Evolutionary conservation across 495 filamentous ascomycete species (phyloP).

Genomic region (Penicillium steckii): DNA sequence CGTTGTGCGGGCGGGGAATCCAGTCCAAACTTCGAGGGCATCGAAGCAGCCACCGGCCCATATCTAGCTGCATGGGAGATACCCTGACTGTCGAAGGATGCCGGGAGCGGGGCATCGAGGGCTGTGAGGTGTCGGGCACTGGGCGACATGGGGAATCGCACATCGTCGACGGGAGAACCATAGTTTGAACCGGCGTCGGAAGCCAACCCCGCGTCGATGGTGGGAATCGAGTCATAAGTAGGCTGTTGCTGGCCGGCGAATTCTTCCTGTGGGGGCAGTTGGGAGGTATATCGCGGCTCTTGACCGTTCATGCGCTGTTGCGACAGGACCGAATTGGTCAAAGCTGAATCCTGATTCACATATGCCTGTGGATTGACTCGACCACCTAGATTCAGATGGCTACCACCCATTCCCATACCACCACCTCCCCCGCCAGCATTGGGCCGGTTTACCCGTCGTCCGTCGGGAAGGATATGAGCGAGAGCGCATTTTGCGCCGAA

Average conservation of each 20-base stretch:
- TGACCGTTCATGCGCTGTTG: slow-evolving; percentile 59
- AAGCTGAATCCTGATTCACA: slow-evolving; percentile 66
- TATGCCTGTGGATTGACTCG: slow-evolving; percentile 69
- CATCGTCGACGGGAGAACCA: slow-evolving; percentile 82
- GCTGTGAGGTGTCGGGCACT: slow-evolving; percentile 63
- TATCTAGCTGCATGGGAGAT: slow-evolving; percentile 87
- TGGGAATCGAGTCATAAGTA: slow-evolving; percentile 59
- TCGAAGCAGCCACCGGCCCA: slow-evolving; percentile 87
- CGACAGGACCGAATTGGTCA: slow-evolving; percentile 81
- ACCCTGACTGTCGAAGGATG: slow-evolving; percentile 95
- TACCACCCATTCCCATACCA: slow-evolving; percentile 39
- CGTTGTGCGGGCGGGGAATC: slow-evolving; percentile 74
- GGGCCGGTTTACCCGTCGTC: slow-evolving; percentile 78
- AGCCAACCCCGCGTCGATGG: slow-evolving; percentile 76
- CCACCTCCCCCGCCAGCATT: slow-evolving; percentile 28
- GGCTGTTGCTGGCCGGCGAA: slow-evolving; percentile 41
- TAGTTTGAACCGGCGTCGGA: slow-evolving; percentile 77
- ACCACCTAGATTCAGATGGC: slow-evolving; percentile 66
- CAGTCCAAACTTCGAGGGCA: slow-evolving; percentile 88
- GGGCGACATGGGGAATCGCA: slow-evolving; percentile 72
- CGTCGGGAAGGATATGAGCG: slow-evolving; percentile 91
- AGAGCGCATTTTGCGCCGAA: slow-evolving; percentile 97
- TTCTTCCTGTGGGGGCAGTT: slow-evolving; percentile 40
- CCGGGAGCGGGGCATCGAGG: slow-evolving; percentile 91
- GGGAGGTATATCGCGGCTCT: slow-evolving; percentile 40